These are phyloP conservation scores for Lepidium africanum DNA, from an alignment of 345 rosid genomes.

Conservation along the genomic window DNA sequence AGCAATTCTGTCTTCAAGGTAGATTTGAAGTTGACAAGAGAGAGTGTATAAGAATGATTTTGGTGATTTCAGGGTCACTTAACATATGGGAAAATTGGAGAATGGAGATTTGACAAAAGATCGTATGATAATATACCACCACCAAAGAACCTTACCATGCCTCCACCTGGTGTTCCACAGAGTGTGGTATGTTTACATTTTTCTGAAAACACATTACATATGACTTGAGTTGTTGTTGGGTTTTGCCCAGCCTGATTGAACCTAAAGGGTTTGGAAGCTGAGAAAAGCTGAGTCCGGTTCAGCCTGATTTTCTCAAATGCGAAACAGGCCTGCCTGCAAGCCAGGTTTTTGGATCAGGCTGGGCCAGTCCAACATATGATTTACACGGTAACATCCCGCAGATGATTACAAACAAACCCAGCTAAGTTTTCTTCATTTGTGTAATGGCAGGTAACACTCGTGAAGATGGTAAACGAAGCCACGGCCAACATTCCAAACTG, in stretches of 20 bases:
- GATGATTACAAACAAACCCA: background rate
- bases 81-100: conserved; percentile 89
- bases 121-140: conserved; percentile 54
- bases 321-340: background rate
- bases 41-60: background rate
- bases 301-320: background rate
- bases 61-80: conserved; percentile 47
- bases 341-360: background rate
- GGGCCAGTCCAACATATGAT: background rate
- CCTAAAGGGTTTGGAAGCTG: too few relatives aligned
- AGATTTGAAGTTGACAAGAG: background rate
- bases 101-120: conserved; percentile 97
- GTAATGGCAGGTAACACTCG: conserved; percentile 66
- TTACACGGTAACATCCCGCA: background rate
- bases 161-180: conserved; percentile 87
- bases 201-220: background rate
- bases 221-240: background rate
- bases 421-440: background rate
- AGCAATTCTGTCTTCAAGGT: background rate
- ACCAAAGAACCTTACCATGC: conserved; percentile 81
- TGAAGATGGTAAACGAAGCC: conserved; percentile 94
- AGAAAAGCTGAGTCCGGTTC: background rate
- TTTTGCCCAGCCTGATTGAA: too few relatives aligned
- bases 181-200: conserved; percentile 76
- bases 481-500: conserved; percentile 81